Evolutionary conservation across 2,329 filamentous ascomycete genomes (phyloP).

Genomic region (Aspergillus sp.): DNA sequence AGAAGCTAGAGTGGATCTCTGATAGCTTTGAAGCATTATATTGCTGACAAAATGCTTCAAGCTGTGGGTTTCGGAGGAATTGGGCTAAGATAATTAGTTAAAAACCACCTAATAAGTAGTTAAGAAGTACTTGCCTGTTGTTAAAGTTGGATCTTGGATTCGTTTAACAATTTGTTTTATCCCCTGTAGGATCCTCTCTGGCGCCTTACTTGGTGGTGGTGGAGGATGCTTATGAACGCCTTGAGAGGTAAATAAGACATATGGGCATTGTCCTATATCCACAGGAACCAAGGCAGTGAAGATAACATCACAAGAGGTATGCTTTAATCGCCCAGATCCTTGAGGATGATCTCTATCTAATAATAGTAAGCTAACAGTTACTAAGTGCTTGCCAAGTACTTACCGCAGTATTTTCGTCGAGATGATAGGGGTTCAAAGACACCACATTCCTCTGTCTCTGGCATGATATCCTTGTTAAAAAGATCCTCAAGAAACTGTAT

Average conservation of each 20-base stretch:
- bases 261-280: conserved; percentile 14
- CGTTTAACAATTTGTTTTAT: background rate
- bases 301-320: conserved; percentile 12
- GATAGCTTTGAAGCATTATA: conserved; percentile 16
- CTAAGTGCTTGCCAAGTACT: background rate
- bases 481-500: conserved; percentile 15
- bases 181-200: conserved; percentile 12
- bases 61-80: conserved; percentile 16
- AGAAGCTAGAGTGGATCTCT: conserved; percentile 12
- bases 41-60: conserved; percentile 16
- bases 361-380: conserved; percentile 4
- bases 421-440: conserved; percentile 5
- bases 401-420: background rate
- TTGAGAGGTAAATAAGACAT: conserved; percentile 19
- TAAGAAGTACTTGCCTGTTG: conserved; percentile 5
- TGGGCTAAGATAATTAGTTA: conserved; percentile 10
- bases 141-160: no score
- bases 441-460: conserved; percentile 13
- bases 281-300: conserved; percentile 19
- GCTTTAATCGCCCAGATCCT: conserved; percentile 9
- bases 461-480: conserved; percentile 13
- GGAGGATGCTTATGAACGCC: conserved; percentile 21
- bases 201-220: conserved; percentile 16
- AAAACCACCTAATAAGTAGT: conserved; percentile 2
- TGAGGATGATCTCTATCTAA: conserved; percentile 14